Percentiles rank a stretch among this genome's conserved stretches.
Evolutionary conservation across 805 yeast genomes (phyloP).

Genomic region (Geotrichum ghanense): DNA sequence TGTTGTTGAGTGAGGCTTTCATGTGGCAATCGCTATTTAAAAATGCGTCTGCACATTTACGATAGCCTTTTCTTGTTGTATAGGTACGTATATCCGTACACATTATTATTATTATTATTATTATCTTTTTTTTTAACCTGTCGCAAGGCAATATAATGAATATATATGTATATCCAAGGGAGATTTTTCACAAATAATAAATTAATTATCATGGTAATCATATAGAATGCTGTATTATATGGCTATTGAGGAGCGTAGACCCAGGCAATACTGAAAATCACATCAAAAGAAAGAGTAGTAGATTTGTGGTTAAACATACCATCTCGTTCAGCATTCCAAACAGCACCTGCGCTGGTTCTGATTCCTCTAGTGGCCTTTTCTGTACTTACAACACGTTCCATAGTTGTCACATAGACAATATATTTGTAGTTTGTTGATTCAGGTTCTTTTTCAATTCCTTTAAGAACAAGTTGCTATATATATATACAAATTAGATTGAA

Average conservation of each 20-base stretch:
- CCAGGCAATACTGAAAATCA: constrained; percentile 1
- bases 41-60: constrained; percentile 80
- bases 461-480: constrained; percentile 4
- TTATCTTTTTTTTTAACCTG: neutral
- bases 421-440: constrained; percentile 15
- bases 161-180: neutral
- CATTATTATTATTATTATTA: neutral
- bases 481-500: constrained; percentile 7
- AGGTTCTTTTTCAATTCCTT: neutral
- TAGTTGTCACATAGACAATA: constrained; percentile 10
- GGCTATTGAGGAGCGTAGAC: neutral
- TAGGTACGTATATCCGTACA: neutral
- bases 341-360: constrained; percentile 14
- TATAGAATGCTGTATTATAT: neutral
- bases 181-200: constrained; percentile 11
- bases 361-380: constrained; percentile 10
- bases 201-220: constrained; percentile 10
- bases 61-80: no score
- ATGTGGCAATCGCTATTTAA: constrained; percentile 92
- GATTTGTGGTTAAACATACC: constrained; percentile 13
- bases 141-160: neutral
- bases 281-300: neutral
- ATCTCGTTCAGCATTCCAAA: constrained; percentile 19
- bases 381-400: constrained; percentile 7
- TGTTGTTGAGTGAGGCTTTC: constrained; percentile 88